Conservation (phyloP, 2,329 filamentous ascomycete genomes). For the Claviceps sorghi region DNA sequence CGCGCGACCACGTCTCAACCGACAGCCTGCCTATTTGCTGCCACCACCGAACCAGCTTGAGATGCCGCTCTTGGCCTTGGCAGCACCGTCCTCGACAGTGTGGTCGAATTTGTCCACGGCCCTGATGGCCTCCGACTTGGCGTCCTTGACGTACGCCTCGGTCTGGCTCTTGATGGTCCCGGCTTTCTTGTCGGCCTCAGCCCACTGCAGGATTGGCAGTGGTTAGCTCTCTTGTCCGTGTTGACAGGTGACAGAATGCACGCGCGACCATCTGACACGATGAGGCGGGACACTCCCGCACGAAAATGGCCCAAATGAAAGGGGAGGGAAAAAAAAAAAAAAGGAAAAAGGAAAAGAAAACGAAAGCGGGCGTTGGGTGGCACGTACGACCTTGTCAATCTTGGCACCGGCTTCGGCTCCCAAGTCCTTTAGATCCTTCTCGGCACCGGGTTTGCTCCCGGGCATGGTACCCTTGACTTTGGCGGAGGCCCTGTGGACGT, state of each 20-base stretch:
- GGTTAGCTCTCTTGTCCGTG: neutral
- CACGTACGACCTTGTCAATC: slow-evolving; percentile 53
- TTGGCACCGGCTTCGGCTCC: slow-evolving; percentile 42
- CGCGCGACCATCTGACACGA: too few species aligned
- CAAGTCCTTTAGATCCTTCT: slow-evolving; percentile 44
- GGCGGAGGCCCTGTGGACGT: slow-evolving; percentile 54
- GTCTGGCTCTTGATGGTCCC: slow-evolving; percentile 45
- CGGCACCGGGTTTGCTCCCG: slow-evolving; percentile 43
- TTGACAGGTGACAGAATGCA: too few species aligned
- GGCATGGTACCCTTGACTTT: slow-evolving; percentile 53
- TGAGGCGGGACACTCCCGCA: too few species aligned
- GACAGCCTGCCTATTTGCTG: slow-evolving; percentile 18
- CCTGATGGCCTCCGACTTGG: slow-evolving; percentile 48
- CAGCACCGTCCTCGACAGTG: slow-evolving; percentile 61
- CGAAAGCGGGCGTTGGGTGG: neutral
- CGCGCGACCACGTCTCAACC: neutral
- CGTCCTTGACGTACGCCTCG: slow-evolving; percentile 45
- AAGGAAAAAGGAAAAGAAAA: neutral
- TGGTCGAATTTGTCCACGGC: slow-evolving; percentile 74
- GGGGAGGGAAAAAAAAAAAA: neutral
- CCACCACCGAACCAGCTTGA: slow-evolving; percentile 77
- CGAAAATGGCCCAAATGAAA: neutral
- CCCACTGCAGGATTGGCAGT: slow-evolving; percentile 13
- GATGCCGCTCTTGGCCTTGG: slow-evolving; percentile 71
- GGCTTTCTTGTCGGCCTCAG: slow-evolving; percentile 49